Evolutionary conservation across 2,329 filamentous ascomycete species (phyloP), one percentile per base, ranked within the genome.

Genomic region (Tolypocladium tropicale): DNA sequence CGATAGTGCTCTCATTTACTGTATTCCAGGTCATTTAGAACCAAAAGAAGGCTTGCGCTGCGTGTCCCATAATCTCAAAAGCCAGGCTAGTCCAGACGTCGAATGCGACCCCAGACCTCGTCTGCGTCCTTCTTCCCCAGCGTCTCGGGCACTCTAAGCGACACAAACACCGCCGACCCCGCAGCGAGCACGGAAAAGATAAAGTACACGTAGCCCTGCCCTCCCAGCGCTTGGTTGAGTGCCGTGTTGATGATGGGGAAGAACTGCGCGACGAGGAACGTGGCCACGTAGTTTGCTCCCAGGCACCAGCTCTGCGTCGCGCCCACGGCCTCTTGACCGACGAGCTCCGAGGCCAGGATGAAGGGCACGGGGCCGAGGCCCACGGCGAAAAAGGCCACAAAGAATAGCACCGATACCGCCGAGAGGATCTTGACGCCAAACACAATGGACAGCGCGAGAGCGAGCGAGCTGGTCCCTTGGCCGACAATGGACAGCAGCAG

Each of bases 341-440:
- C 94, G 3, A 97, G 81, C 71, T 97, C 94, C 1, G 89, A 92
- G 0, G 92, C 87, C 51, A 99, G 79, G 62, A 97, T 95, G 70
- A 97, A 99, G 0, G 94, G 94, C 0, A 99, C 90, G 0, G 94
- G 94, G 0, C 94, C 94, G 0, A 99, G 80, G 0, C 94, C 94
- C 16, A 96, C 81, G 0, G 89, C 94, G 63, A 96, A 99, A 66
- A 88, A 90, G 5, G 83, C 86, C 2, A 97, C 94, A 65, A 97
- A 99, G 30, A 87, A 74, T 12, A 96, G 77, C 0, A 95, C 91
- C 0, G 90, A 84, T 0, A 95, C 67, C 0, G 90, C 92, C 0
- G 90, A 95, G 14, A 96, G 74, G 3, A 89, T 73, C 65, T 92
- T 87, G 62, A 88, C 72, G 30, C 81, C 80, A 60, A 83, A 83